Evolutionary conservation across 495 filamentous ascomycete species (phyloP), one percentile per base, ranked within the genome.

Genomic region (Stereocaulon alpinum): DNA sequence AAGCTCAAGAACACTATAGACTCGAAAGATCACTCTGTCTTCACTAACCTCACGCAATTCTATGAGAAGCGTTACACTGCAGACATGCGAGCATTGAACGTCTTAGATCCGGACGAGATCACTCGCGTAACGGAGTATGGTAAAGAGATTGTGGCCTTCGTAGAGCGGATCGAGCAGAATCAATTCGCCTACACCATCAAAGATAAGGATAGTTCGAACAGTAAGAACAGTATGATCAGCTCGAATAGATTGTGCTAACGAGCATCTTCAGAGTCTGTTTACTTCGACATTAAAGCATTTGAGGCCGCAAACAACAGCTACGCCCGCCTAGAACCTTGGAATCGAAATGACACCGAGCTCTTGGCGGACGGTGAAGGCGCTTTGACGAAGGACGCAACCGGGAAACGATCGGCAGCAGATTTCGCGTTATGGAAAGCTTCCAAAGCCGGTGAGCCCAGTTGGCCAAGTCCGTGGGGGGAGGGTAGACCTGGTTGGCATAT

Each of bases 381-480:
- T 0, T 68, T 97, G 47, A 81, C 85, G 1, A 86, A 86, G 71
- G 82, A 77, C 42, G 79, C 73, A 18, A 79, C 68, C 56, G 84
- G 73, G 74, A 94, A 96, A 70, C 81, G 82, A 30, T 81, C 82
- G 9, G 72, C 81, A 2, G 82, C 83, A 3, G 92, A 98, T 67
- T 98, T 98, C 72, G 93, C 91, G 2, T 76, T 97, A 4, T 96
- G 91, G 92, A 98, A 98, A 73, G 81, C 86, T 41, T 90, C 85
- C 0, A 96, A 94, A 72, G 81, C 87, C 4, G 92, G 93, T 41
- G 93, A 98, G 74, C 93, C 93, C 1, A 86, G 80, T 61, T 98
- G 93, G 93, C 73, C 82, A 12, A 89, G 84, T 64, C 80, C 80
- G 6, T 98, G 93, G 92, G 90, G 91, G 10, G 75, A 81, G 49